Evolutionary conservation across 306 rosid genomes (phyloP), one percentile per base, ranked within the genome.

Genomic region (Canavalia ensiformis): DNA sequence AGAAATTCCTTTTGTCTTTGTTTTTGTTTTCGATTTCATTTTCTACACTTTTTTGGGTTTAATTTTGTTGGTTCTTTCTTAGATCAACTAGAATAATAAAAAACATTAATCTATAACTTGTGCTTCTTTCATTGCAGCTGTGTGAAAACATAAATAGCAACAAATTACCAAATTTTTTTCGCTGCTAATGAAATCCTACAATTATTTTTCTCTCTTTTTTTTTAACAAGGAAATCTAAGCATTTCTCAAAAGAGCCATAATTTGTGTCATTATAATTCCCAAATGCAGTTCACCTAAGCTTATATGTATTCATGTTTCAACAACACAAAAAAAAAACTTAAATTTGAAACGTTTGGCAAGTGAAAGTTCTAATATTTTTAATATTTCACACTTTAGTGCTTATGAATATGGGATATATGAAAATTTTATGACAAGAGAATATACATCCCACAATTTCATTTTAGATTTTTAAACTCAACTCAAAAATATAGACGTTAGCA

Each of bases 21-120:
- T 44, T 8, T 50, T 41, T 64, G 3, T 51, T 73, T 60, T 72
- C 25, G 60, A 50, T n/a, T 55, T 34, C 30, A 50, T 50, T 77
- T 82, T 74, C 13, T 33, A 33, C 8, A 6, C 13, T 4, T 25
- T 46, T 2, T 1, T 2, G 12, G 8, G 31, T 68, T 77, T 55
- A 10, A 1, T 41, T 47, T 50, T 29, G 9, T 6, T 35, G 18
- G 31, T n/a, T 56, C 44, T 66, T 54, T 39, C 57, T 30, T 30
- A 42, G 0, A 34, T 62, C 41, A 66, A 52, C 12, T 4, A 30
- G 3, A 66, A 52, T 55, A 29, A 52, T 12, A 6, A 18, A 55
- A 72, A 33, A 11, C 5, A 56, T 78, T 72, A 30, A 45, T 58
- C 6, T 45, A 58, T 55, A 8, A 5, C 59, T 29, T 1, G 11